Percentiles rank a stretch among this genome's conserved stretches.
These are phyloP conservation scores for Saccharomycopsis babjevae DNA, from an alignment of 805 yeast genomes.

Conservation along the genomic window DNA sequence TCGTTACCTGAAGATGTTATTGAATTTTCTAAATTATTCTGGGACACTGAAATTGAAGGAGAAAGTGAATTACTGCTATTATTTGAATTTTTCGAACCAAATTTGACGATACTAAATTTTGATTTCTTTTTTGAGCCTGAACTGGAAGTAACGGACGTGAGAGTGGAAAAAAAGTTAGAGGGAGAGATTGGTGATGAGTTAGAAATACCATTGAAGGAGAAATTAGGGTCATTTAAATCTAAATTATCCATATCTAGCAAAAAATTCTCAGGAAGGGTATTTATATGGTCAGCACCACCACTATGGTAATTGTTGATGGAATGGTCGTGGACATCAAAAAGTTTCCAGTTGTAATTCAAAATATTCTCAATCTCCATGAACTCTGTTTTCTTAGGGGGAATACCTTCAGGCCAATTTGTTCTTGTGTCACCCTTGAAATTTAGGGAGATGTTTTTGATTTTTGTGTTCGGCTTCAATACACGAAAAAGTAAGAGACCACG, in stretches of 20 bases:
- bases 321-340: slow-evolving; percentile 42
- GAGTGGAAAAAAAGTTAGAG: slow-evolving; percentile 22
- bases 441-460: slow-evolving; percentile 53
- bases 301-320: slow-evolving; percentile 18
- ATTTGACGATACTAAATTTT: slow-evolving; percentile 3
- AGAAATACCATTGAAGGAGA: background rate
- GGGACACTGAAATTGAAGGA: background rate
- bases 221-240: slow-evolving; percentile 6
- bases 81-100: slow-evolving; percentile 1
- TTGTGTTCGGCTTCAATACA: slow-evolving; percentile 54
- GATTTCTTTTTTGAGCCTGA: slow-evolving; percentile 9
- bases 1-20: background rate
- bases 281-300: slow-evolving; percentile 36
- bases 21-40: background rate
- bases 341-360: slow-evolving; percentile 84
- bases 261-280: slow-evolving; percentile 11
- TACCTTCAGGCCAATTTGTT: slow-evolving; percentile 98
- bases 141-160: slow-evolving; percentile 20
- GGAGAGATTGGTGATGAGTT: background rate
- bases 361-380: slow-evolving; percentile 56
- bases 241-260: slow-evolving; percentile 22
- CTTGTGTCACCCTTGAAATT: slow-evolving; percentile 57
- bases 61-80: background rate
- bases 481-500: slow-evolving; percentile 71
- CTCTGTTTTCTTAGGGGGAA: slow-evolving; percentile 75